Conservation (phyloP, 148 eudicot species). For the Spergularia marina region DNA sequence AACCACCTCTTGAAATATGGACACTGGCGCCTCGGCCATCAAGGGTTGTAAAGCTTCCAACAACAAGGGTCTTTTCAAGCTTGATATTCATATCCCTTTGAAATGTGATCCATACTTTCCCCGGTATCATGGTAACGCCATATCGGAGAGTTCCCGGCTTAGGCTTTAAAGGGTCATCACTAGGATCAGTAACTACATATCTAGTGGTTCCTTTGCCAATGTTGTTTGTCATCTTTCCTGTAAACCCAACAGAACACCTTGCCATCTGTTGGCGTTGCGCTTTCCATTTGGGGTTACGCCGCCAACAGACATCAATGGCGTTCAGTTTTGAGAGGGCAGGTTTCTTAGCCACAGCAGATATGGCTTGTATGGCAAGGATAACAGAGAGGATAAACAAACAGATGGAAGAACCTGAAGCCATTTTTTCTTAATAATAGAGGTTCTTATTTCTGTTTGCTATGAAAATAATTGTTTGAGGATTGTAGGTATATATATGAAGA, state of each 20-base stretch:
- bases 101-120: conserved; percentile 70
- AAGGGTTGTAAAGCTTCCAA: conserved; percentile 56
- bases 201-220: conserved; percentile 35
- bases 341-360: conserved; percentile 16
- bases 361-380: conserved; percentile 18
- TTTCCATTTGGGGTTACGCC: conserved; percentile 52
- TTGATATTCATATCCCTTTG: conserved; percentile 55
- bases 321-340: conserved; percentile 31
- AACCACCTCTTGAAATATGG: conserved; percentile 48
- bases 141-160: conserved; percentile 61
- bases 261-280: conserved; percentile 51
- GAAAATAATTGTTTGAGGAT: not conserved
- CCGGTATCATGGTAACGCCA: conserved; percentile 50
- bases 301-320: conserved; percentile 73
- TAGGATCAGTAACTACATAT: conserved; percentile 63
- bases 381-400: conserved; percentile 9
- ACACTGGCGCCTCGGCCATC: conserved; percentile 65
- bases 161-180: conserved; percentile 52
- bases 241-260: conserved; percentile 59
- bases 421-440: not conserved
- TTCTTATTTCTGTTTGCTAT: conserved; percentile 6
- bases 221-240: conserved; percentile 61
- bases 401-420: conserved; percentile 14
- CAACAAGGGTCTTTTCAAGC: conserved; percentile 51
- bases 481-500: conserved; percentile 2